Evolutionary conservation across 73 alveolate species (phyloP), one percentile per base, ranked within the genome.

Genomic region (Urostyla sp.): DNA sequence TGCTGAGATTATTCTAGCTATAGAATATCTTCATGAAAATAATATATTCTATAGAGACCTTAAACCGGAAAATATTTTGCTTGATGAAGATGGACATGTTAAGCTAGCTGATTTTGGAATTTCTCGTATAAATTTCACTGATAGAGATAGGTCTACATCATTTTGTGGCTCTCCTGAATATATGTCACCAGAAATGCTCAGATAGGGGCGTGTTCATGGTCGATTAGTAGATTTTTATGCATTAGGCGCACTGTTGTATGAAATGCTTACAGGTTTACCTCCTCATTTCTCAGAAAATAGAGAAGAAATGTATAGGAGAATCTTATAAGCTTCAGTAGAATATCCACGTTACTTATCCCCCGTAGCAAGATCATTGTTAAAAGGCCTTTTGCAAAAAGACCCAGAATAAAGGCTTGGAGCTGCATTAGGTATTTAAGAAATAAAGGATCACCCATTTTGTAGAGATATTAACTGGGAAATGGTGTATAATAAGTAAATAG

Each of bases 261-360:
- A 95, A 88, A 81, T 95, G 96, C 81, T 93, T 3, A 76, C 94
- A 34, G 99, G 97, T 10, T 58, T 84, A 52, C 95, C 96, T 27
- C 98, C 99, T 6, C 93, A 83, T 74, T 92, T 90, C 63, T 67
- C 85, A 32, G 87, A 75, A 28, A 63, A 90, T 48, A 85, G 89
- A 40, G 67, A 84, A 6, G 75, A 82, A 55, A 92, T 92, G 92
- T 90, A 92, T 57, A 38, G 61, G 18, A 78, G 76, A 48, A 90
- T 92, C 23, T 57, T 80, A 3, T 67, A 85, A 20, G 90, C 63
- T 20, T 50, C 24, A 37, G 75, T 87, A 16, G 45, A 52, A 3
- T 77, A 67, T 10, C 92, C 94, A 23, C 52, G 49, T 37, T 24
- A 67, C 30, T 23, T 88, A 58, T 59, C 51, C 85, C 84, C 76